Evolutionary conservation across 441 rosid genomes (phyloP).

Genomic region (Euphorbia schlechtendalii): DNA sequence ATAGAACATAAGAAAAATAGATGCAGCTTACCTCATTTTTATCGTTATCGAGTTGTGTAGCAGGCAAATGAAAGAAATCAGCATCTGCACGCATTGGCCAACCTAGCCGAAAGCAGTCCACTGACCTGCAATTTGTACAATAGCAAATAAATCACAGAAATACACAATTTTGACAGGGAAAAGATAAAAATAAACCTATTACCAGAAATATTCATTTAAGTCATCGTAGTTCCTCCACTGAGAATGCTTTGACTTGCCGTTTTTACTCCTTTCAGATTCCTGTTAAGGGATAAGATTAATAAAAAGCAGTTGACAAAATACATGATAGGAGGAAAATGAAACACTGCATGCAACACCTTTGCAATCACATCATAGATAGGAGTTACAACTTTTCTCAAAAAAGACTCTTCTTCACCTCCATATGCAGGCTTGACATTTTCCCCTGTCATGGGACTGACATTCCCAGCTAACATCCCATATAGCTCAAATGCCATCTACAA

Average conservation of each 20-base stretch:
- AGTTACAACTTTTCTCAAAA: conserved; percentile 80
- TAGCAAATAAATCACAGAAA: conserved; percentile 14
- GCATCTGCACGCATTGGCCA: conserved; percentile 99
- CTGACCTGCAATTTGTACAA: conserved; percentile 52
- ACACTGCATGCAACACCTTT: conserved; percentile 36
- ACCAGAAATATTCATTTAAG: no score
- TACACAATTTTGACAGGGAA: background rate
- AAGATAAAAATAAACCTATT: no score
- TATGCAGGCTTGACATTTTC: conserved; percentile 94
- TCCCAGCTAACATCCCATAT: conserved; percentile 95
- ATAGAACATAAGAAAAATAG: conserved; percentile 6
- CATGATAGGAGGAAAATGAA: background rate
- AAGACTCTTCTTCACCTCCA: conserved; percentile 97
- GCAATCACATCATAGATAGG: conserved; percentile 83
- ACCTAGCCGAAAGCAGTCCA: conserved; percentile 90
- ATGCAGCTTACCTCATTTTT: conserved; percentile 56
- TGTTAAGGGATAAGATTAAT: conserved; percentile 22
- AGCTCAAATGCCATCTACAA: conserved; percentile 94
- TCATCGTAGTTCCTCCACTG: conserved; percentile 97
- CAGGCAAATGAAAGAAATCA: conserved; percentile 63
- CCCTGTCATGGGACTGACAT: conserved; percentile 94
- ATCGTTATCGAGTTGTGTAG: conserved; percentile 24
- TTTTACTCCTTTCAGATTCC: conserved; percentile 85
- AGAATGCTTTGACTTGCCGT: conserved; percentile 91
- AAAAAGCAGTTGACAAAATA: background rate